A percentile compares a stretch with the other conserved stretches of the same genome.
phyloP scores from a whole-genome alignment of 192 early-diverging fungal species.

The Backusella tuberculispora region DNA sequence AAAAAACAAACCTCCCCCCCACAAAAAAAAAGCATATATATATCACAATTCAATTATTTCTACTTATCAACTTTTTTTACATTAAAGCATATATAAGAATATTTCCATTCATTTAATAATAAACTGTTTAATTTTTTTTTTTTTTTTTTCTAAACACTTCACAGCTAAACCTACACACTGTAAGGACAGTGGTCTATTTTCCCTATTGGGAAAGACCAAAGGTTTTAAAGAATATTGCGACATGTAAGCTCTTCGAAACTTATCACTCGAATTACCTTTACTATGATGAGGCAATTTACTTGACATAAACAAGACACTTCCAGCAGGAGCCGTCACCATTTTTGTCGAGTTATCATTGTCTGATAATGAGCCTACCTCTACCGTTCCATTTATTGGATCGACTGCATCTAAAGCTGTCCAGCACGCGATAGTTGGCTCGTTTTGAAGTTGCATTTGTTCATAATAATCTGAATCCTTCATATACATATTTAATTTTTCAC shows the following conservation, averaged over 20 bases:
- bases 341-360: not conserved
- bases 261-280: conserved; percentile 32
- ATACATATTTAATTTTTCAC: not conserved
- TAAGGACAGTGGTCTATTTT: not conserved
- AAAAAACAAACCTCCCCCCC: too few species aligned
- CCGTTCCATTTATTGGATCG: conserved; percentile 8
- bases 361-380: not conserved
- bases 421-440: conserved; percentile 32
- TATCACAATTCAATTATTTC: too few species aligned
- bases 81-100: too few species aligned
- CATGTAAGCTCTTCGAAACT: conserved; percentile 43
- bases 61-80: too few species aligned
- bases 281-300: conserved; percentile 35
- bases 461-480: conserved; percentile 42
- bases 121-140: not conserved
- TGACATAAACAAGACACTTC: conserved; percentile 40
- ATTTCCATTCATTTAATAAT: too few species aligned
- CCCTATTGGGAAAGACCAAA: not conserved
- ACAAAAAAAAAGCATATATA: too few species aligned
- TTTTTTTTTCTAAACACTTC: not conserved
- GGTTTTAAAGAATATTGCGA: conserved; percentile 31
- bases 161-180: conserved; percentile 7
- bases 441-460: not conserved
- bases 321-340: conserved; percentile 22
- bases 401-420: conserved; percentile 44